Percentiles rank a stretch among this genome's conserved stretches.
These are phyloP conservation scores for Leucocoprinus birnbaumii DNA, from an alignment of 768 basidiomycete species.

Conservation along the genomic window DNA sequence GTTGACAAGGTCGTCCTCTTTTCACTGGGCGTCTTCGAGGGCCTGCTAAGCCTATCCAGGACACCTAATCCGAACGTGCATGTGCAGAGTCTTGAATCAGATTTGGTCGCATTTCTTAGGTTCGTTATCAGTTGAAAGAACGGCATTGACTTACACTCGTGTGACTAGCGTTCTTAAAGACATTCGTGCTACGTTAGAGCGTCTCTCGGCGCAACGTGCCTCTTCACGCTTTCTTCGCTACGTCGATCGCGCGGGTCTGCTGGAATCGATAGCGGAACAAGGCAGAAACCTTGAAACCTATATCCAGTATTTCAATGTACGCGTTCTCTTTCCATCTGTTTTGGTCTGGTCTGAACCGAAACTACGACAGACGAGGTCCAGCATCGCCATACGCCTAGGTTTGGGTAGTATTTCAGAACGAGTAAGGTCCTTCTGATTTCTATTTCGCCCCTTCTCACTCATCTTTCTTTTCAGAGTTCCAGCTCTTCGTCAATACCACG, in stretches of 20 bases:
- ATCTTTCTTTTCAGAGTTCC: constrained; percentile 16
- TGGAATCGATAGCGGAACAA: neutral
- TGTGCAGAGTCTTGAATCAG: constrained; percentile 6
- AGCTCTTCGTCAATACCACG: neutral
- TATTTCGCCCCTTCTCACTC: constrained; percentile 13
- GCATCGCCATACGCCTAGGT: constrained; percentile 17
- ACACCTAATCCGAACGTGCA: neutral
- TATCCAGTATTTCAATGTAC: constrained; percentile 9
- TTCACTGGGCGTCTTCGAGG: constrained; percentile 7
- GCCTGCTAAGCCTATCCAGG: neutral
- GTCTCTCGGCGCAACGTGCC: neutral
- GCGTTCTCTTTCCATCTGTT: neutral
- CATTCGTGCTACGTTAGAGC: neutral
- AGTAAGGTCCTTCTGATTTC: neutral
- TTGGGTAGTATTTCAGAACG: neutral
- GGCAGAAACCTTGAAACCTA: constrained; percentile 3
- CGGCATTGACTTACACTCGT: neutral
- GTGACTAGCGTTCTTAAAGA: constrained; percentile 8
- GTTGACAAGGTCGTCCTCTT: constrained; percentile 7
- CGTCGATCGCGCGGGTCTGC: neutral
- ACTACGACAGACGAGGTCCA: constrained; percentile 18
- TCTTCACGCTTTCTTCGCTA: constrained; percentile 8
- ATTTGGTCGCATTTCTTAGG: constrained; percentile 7
- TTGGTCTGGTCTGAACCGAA: too few relatives aligned
- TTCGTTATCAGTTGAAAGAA: neutral